Evolutionary conservation across 495 filamentous ascomycete species (phyloP).

Genomic region (Achaetomiella virescens): DNA sequence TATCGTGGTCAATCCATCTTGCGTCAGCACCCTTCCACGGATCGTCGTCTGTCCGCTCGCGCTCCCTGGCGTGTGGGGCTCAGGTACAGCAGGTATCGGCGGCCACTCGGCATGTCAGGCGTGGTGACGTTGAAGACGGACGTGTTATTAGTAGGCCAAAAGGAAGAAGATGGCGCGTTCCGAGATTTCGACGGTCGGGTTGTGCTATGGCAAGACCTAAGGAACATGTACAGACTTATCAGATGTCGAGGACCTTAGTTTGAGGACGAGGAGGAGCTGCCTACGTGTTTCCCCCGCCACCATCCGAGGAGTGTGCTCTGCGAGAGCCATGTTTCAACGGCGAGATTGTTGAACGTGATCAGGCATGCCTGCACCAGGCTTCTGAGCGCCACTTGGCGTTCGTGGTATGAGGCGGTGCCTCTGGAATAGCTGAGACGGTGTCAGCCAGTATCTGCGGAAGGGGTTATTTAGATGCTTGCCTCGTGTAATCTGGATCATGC

Average conservation of each 20-base stretch:
- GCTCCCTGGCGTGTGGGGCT: conserved; percentile 59
- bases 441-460: neutral
- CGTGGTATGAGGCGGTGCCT: conserved; percentile 37
- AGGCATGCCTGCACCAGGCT: conserved; percentile 64
- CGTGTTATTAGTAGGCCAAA: conserved; percentile 57
- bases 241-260: neutral
- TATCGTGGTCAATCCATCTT: conserved; percentile 66
- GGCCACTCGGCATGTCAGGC: conserved; percentile 33
- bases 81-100: conserved; percentile 62
- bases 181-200: conserved; percentile 66
- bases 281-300: conserved; percentile 30
- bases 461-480: neutral
- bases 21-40: conserved; percentile 59
- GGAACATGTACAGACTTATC: conserved; percentile 15
- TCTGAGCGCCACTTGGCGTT: conserved; percentile 39
- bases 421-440: conserved; percentile 41
- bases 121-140: conserved; percentile 53
- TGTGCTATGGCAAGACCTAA: conserved; percentile 64
- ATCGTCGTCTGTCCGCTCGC: conserved; percentile 47
- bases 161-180: conserved; percentile 58
- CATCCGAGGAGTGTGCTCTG: conserved; percentile 25
- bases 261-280: neutral
- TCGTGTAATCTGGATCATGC: neutral
- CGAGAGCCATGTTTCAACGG: conserved; percentile 28
- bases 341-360: conserved; percentile 49